These are phyloP conservation scores for Rhododendron williamsianum DNA, from an alignment of 148 eudicot species.

Conservation along the genomic window DNA sequence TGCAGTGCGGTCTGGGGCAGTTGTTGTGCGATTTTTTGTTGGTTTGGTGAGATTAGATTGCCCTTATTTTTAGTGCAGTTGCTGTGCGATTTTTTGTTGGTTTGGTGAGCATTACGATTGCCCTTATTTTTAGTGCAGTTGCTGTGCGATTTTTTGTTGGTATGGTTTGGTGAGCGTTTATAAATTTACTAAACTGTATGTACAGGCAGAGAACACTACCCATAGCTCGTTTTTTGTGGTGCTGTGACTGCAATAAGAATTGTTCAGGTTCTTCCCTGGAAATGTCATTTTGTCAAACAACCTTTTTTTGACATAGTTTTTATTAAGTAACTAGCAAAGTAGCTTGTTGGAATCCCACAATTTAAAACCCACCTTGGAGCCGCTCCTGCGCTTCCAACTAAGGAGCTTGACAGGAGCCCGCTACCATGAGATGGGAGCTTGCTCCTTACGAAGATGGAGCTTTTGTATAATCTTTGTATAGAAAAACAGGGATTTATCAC, in stretches of 20 bases:
- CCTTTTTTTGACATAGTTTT: neutral
- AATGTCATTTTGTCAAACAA: neutral
- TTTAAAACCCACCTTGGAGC: neutral
- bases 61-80: neutral
- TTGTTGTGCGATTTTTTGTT: conserved; percentile 93
- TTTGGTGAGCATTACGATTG: conserved; percentile 54
- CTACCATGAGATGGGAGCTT: too few species aligned
- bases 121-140: neutral
- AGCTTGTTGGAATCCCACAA: conserved; percentile 2
- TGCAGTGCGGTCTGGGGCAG: conserved; percentile 73
- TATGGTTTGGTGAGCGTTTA: neutral
- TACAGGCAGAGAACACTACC: neutral
- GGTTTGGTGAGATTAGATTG: conserved; percentile 64
- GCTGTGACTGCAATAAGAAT: neutral
- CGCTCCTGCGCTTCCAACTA: too few species aligned
- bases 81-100: conserved; percentile 8
- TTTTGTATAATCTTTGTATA: too few species aligned
- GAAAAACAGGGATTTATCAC: too few species aligned
- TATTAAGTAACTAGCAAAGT: neutral
- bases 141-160: too few species aligned
- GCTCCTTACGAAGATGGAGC: too few species aligned
- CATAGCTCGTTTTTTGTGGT: neutral
- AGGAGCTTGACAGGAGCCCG: too few species aligned
- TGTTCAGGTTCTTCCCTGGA: neutral
- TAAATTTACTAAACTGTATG: neutral